Evolutionary conservation across 23 red algal species (phyloP), one percentile per base, ranked within the genome.

Genomic region (Gracilaria gracilis): DNA sequence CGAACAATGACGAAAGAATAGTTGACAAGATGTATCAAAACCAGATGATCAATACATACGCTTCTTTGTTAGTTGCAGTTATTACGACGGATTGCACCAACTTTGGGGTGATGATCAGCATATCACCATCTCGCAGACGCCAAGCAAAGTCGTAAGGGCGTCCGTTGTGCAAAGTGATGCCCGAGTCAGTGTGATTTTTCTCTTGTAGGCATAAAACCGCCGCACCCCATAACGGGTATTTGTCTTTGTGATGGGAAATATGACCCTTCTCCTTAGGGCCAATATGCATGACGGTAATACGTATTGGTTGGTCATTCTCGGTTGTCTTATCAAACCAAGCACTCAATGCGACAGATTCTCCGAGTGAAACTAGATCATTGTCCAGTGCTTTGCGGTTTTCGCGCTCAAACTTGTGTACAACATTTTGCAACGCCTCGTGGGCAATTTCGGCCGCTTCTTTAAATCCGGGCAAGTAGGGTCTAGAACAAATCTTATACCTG

Each of bases 311-410:
- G 67, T 73, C 67, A 73, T 44, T 73, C 34, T 73, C 38, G 11
- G 67, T 73, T 7, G 67, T 73, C 16, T 73, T 73, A 73, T 73
- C 67, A 44, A 73, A 73, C 67, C 67, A 73, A 37, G 67, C 67
- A 24, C 67, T 35, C 67, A 73, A 19, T 6, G 67, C 67, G 34
- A 73, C 67, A 44, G 67, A 42, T 21, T 73, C 67, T 29, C 35
- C 35, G 28, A 38, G 13, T 16, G 65, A 70, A 4, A 16, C 15
- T 17, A 17, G 65, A 2, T 34, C 35, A 8, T 19, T 73, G 21
- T 73, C 67, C 67, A 73, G 67, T 8, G 0, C 1, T 24, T 11
- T 9, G 21, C 67, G 67, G 28, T 73, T 73, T 29, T 37, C 67
- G 21, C 67, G 9, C 5, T 73, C 67, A 73, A 40, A 73, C 38